Base-by-base conservation (phyloP, 139 green algal genomes). In the Pseudopediastrum boryanum region DNA sequence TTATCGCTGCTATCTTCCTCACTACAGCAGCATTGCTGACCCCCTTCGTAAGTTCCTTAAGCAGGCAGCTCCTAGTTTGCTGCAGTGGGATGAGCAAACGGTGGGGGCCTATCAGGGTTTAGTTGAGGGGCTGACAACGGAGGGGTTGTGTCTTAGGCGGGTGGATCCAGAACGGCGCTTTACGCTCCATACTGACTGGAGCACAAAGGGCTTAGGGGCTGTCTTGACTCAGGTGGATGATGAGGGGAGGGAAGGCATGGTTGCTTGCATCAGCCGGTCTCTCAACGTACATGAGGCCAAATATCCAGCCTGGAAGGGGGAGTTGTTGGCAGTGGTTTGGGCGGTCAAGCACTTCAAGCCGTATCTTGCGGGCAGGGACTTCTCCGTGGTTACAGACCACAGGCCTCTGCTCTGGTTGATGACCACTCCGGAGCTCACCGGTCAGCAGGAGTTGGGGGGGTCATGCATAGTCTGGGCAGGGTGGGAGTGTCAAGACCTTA, bases 321-420 rank as follows among this genome's bases (percentile, higher is more conserved):
- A 90, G 68, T 52, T 84, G 66, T 62, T 86, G 1, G 83, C 81
- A 3, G 80, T 51, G 3, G 67, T 84, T 0, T 83, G 79, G 71
- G 80, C 71, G 10, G 33, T 84, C 7, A 41, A 72, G 29, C 54
- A 25, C 0, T 81, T 84, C 16, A 44, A 77, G 0, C 48, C 33
- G 23, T 87, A 88, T 52, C 35, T 90, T 27, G 7, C 19, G 2
- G 46, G 46, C 25, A 19, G 31, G 5, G 36, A 59, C 41, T 84
- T 87, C 38, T 63, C 56, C 21, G 42, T 87, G 9, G 48, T 83
- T 4, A 87, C 77, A 4, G 83, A 87, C 51, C 83, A 87, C 48
- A 31, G 39, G 5, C 68, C 77, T 8, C 63, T 87, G 12, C 9
- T 61, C 9, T 87, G 82, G 82, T 41, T 87, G 39, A 69, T 87